Base-by-base conservation (phyloP, 306 rosid species). In the Malus orientalis region DNA sequence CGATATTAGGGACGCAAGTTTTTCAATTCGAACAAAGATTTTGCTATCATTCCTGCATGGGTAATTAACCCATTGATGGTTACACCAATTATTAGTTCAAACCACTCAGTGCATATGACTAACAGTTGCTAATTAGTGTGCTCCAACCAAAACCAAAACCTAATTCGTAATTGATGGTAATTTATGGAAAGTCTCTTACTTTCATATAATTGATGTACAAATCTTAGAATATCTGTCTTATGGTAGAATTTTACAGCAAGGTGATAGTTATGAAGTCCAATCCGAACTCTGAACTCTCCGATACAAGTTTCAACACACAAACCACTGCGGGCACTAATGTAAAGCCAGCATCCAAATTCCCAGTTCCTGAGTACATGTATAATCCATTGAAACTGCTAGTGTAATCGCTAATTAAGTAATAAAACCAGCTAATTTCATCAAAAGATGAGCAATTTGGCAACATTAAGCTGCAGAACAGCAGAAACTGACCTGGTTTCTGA, bases 401-500 rank as follows among this genome's bases (percentile, higher is more conserved):
- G 20, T 15, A 55, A 71, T 54, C 18, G 8, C 7, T 20, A 32
- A 30, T 10, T 19, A 36, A 14, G 54, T 4, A 16, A 25, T 4
- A 20, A 40, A 42, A 54, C 8, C 23, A 67, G 69, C 69, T 64
- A 67, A 5, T 61, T 73, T 61, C 13, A 32, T 40, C 27, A 38
- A 42, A 73, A 61, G 58, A 6, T 25, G 1, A 25, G 38, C 22
- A 61, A 22, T 61, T 44, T n/a, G 8, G 10, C 38, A 32, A 20
- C n/a, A 72, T 14, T 64, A 16, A 64, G 13, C 32, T 16, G 20
- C 69, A 64, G 67, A 20, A 12, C 57, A 23, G 67, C 19, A 58
- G 69, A 64, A 65, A 64, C 86, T 75, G 78, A 91, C 98, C 96
- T 89, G 93, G 68, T 79, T 69, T 58, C 69, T 10, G 88, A 79